Conservation (phyloP, 2,329 filamentous ascomycete species). For the Thielaviopsis euricoi region DNA sequence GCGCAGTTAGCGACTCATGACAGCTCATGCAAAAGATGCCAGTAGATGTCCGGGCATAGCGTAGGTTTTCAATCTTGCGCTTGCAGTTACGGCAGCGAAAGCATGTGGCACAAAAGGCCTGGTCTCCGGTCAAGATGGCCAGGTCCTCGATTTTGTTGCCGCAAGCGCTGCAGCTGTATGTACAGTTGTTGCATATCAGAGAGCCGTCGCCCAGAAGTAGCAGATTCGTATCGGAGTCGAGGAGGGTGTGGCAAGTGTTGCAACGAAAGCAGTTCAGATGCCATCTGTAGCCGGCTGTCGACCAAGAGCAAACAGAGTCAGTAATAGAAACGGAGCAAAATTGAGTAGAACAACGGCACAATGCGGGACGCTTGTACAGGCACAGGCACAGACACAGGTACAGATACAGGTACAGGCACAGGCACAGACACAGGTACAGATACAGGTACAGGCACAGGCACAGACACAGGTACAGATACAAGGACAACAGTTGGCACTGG, state of each 20-base stretch:
- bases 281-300: constrained; percentile 81
- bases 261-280: constrained; percentile 98
- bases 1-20: constrained; percentile 90
- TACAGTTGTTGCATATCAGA: constrained; percentile 98
- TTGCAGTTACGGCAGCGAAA: constrained; percentile 98
- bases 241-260: constrained; percentile 84
- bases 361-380: too few species aligned
- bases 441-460: too few species aligned
- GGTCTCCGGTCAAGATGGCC: constrained; percentile 91
- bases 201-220: constrained; percentile 94
- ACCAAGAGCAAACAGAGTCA: neutral
- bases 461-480: too few species aligned
- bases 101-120: constrained; percentile 93
- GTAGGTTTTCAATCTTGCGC: constrained; percentile 92
- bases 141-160: constrained; percentile 96
- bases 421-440: too few species aligned
- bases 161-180: constrained; percentile 95
- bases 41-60: constrained; percentile 93
- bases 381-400: too few species aligned
- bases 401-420: too few species aligned
- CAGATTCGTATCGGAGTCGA: constrained; percentile 96
- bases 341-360: too few species aligned
- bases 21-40: constrained; percentile 99
- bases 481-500: too few species aligned
- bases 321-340: too few species aligned